Evolutionary conservation across 78 protist species (phyloP).

Genomic region (Speleostelium caveatum): DNA sequence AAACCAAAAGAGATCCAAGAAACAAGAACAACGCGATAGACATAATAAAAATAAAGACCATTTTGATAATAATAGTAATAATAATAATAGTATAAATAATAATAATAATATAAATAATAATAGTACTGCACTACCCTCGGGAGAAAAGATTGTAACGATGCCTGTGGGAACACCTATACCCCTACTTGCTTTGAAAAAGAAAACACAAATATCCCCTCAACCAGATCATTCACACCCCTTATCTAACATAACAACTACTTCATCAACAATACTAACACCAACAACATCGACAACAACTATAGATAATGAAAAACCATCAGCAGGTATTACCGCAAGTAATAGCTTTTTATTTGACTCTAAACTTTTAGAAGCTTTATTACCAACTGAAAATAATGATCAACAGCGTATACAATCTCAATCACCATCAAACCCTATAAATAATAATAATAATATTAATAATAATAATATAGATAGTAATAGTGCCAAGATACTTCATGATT

Average conservation of each 20-base stretch:
- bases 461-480: background rate
- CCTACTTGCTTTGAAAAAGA: conserved; percentile 21
- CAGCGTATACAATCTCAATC: too few relatives aligned
- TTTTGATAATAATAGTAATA: background rate
- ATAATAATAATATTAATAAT: background rate
- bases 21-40: background rate
- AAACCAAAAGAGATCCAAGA: background rate
- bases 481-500: too few relatives aligned
- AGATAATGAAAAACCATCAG: background rate
- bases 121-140: background rate
- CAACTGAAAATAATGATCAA: background rate
- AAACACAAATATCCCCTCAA: background rate
- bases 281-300: too few relatives aligned
- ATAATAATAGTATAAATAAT: background rate
- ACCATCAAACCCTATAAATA: background rate
- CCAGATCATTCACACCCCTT: background rate
- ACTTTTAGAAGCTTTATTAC: conserved; percentile 48
- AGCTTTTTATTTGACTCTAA: conserved; percentile 29
- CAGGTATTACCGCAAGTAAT: background rate
- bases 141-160: conserved; percentile 65
- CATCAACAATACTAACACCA: too few relatives aligned
- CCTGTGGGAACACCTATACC: conserved; percentile 79
- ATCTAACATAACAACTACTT: too few relatives aligned
- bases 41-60: background rate
- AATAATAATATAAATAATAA: background rate